Base-by-base conservation (phyloP, 164 flowering plant genomes). In the Protea cynaroides region DNA sequence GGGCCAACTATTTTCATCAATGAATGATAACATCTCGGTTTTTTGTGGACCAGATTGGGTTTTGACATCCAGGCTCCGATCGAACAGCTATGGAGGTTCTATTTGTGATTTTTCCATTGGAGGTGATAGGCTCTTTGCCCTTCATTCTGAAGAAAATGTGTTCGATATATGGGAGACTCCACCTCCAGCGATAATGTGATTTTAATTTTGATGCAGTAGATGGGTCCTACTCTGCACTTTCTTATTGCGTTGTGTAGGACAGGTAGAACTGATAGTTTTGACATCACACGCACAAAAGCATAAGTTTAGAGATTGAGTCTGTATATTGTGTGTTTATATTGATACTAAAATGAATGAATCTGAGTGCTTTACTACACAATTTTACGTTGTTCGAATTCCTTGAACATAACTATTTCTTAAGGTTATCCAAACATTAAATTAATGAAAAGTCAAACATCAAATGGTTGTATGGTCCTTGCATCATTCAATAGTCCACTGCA, bases 101-200 rank as follows among this genome's bases (percentile, higher is more conserved):
- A 92, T 92, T 0, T 92, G 90, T 43, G 96, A 92, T 76, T 89
- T 92, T 49, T 87, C 96, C 0, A 92, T 92, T 0, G 96, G 92
- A 0, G 97, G 97, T 0, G 96, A 89, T 67, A 72, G 94, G 44
- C 87, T 92, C 4, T 92, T 89, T 58, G 92, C 92, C 7, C 84
- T 92, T 34, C 96, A 87, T 40, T 82, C 89, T 22, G 96, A 87
- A 63, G 94, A 92, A 59, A 87, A 92, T 80, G 94, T 89, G 56
- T 92, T 92, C 46, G 97, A 92, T 69, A 72, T 89, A 19, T 92
- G 97, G 97, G 96, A 92, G 77, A 80, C 90, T 64, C 90, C 82
- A 17, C 67, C 88, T 22, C 76, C 84, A 0, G 79, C 90, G 0
- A 65, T 81, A 36, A 17, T 77, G 47, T 82, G 81, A 82, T 67